Evolutionary conservation across 768 basidiomycete species (phyloP).

Genomic region (Boletus rubropictus): DNA sequence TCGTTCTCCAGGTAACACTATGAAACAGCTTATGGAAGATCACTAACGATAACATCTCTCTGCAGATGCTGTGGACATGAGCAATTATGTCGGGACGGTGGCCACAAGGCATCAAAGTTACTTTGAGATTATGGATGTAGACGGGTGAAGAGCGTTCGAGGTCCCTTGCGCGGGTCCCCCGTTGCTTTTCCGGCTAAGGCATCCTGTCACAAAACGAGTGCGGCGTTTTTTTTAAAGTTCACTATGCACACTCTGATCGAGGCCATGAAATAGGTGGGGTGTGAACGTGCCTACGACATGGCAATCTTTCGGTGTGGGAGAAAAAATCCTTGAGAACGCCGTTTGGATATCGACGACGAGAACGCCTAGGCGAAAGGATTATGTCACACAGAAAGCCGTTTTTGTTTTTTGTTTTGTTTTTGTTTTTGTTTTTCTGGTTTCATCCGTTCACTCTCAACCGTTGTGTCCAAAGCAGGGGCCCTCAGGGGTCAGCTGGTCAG

Average conservation of each 20-base stretch:
- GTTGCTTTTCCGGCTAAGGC: not conserved
- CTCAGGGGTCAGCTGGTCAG: too few species aligned
- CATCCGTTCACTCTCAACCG: not conserved
- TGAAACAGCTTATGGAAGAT: too few species aligned
- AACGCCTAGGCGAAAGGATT: conserved; percentile 15
- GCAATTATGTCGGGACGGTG: conserved; percentile 5
- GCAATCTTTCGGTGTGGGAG: conserved; percentile 24
- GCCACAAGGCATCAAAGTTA: conserved; percentile 9
- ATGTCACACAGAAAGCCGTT: conserved; percentile 19
- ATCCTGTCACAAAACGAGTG: not conserved
- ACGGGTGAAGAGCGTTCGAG: conserved; percentile 4
- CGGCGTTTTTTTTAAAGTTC: conserved; percentile 21
- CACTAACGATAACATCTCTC: not conserved
- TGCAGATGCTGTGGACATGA: conserved; percentile 2
- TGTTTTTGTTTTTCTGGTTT: too few species aligned
- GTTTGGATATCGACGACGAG: conserved; percentile 23
- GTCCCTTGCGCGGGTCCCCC: not conserved
- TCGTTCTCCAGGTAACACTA: too few species aligned
- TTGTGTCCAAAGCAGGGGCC: not conserved
- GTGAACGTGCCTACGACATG: conserved; percentile 27
- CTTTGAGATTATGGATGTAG: not conserved
- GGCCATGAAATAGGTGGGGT: conserved; percentile 24
- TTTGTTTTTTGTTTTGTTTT: not conserved
- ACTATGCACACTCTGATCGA: conserved; percentile 21
- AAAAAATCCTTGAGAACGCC: conserved; percentile 18